Percentiles rank a stretch among this genome's conserved stretches.
phyloP scores from a whole-genome alignment of 2,329 filamentous ascomycete genomes.

The Colletotrichum sp. region DNA sequence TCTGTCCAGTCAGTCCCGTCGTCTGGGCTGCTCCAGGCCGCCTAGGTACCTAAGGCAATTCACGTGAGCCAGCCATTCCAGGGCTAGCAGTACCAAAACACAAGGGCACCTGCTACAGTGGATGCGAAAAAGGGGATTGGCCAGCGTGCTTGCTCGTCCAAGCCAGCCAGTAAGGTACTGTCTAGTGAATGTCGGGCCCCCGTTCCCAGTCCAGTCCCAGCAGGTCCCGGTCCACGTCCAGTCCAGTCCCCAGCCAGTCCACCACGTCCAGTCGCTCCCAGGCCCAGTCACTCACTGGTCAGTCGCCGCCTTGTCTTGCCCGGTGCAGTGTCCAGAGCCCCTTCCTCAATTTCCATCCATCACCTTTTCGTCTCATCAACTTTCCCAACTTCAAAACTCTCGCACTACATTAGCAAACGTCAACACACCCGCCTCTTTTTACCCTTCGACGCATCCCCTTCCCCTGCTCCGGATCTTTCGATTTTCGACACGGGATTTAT shows the following conservation, averaged over 20 bases:
- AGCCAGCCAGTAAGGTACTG: slow-evolving; percentile 2
- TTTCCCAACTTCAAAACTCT: slow-evolving; percentile 31
- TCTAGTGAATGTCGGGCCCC: background rate
- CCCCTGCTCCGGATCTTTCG: slow-evolving; percentile 12
- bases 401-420: slow-evolving; percentile 26
- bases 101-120: slow-evolving; percentile 14
- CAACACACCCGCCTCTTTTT: slow-evolving; percentile 24
- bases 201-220: slow-evolving; percentile 7
- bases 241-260: background rate
- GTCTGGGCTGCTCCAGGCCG: background rate
- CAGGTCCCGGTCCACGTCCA: background rate
- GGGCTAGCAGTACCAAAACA: slow-evolving; percentile 18
- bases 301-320: slow-evolving; percentile 21
- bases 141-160: slow-evolving; percentile 9
- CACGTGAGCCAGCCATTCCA: slow-evolving; percentile 21
- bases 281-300: background rate
- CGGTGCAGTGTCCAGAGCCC: slow-evolving; percentile 29
- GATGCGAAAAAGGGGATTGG: slow-evolving; percentile 16
- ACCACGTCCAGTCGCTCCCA: background rate
- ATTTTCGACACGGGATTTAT: slow-evolving; percentile 10
- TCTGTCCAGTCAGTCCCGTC: background rate
- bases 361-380: slow-evolving; percentile 36
- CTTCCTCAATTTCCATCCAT: slow-evolving; percentile 34
- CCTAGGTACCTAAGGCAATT: background rate
- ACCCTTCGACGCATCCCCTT: slow-evolving; percentile 20